These are phyloP conservation scores for Centaurea solstitialis DNA, from an alignment of 129 eudicot species.

Conservation along the genomic window DNA sequence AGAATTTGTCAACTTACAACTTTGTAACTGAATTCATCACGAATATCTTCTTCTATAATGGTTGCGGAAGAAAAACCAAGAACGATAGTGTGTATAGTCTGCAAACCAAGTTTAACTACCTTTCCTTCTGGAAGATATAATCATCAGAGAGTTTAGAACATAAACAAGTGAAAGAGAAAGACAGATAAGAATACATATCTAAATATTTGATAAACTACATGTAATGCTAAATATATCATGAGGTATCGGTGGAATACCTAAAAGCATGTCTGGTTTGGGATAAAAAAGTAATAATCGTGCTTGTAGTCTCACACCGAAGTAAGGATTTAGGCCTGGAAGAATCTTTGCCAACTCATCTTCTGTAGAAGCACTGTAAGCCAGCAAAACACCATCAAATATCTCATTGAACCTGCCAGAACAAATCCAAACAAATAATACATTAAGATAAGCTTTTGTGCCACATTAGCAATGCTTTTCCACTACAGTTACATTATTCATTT, in stretches of 20 bases:
- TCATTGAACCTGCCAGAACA: slow-evolving; percentile 62
- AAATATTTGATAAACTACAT: background rate
- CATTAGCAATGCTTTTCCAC: too few relatives aligned
- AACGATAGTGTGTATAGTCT: slow-evolving; percentile 73
- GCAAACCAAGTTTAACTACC: slow-evolving; percentile 68
- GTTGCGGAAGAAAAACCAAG: slow-evolving; percentile 89
- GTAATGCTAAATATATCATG: background rate
- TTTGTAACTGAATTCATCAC: slow-evolving; percentile 66
- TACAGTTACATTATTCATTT: too few relatives aligned
- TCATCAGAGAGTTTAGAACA: background rate
- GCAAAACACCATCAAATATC: slow-evolving; percentile 77
- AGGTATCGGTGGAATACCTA: slow-evolving; percentile 45
- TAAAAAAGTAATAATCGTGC: slow-evolving; percentile 65
- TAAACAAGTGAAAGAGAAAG: background rate
- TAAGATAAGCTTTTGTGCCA: background rate
- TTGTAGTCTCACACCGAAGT: slow-evolving; percentile 57
- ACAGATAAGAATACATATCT: background rate
- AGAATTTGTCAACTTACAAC: slow-evolving; percentile 46
- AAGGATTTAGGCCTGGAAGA: slow-evolving; percentile 69
- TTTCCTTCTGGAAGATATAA: slow-evolving; percentile 69
- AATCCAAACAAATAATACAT: background rate
- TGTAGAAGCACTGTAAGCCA: slow-evolving; percentile 66
- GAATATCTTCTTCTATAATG: slow-evolving; percentile 72
- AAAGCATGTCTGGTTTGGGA: slow-evolving; percentile 76
- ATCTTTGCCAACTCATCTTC: slow-evolving; percentile 51